These are phyloP conservation scores for Leccinum subgranulosum DNA, from an alignment of 768 basidiomycete species.

Conservation along the genomic window DNA sequence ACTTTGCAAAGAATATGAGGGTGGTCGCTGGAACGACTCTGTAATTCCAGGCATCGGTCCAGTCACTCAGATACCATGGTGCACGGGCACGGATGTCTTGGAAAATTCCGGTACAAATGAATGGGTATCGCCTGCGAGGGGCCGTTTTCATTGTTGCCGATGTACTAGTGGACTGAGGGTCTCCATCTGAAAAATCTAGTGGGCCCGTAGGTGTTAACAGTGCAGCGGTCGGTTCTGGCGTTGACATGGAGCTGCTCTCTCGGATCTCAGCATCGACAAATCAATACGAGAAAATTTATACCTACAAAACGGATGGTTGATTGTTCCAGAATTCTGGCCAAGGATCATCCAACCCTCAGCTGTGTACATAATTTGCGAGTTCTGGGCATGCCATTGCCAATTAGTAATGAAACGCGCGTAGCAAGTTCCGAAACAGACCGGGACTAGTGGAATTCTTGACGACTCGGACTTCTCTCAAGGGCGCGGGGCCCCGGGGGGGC, in stretches of 20 bases:
- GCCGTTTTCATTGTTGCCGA: slow-evolving; percentile 1
- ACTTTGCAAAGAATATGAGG: slow-evolving; percentile 86
- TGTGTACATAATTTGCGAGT: not conserved
- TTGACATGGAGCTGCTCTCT: not conserved
- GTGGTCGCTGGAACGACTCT: slow-evolving; percentile 84
- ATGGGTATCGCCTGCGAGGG: not conserved
- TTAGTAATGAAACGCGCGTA: not conserved
- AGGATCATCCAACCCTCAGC: not conserved
- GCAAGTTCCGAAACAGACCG: not conserved
- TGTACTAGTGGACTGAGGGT: slow-evolving; percentile 1
- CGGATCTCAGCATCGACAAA: not conserved
- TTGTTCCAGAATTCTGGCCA: not conserved
- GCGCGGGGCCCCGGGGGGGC: not conserved
- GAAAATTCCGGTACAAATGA: slow-evolving; percentile 57
- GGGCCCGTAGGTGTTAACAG: not conserved
- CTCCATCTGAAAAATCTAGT: not conserved
- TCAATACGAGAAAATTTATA: not conserved
- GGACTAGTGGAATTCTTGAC: not conserved
- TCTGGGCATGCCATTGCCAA: not conserved
- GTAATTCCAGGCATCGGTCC: slow-evolving; percentile 92
- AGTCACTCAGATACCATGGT: slow-evolving; percentile 84
- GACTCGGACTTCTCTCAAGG: not conserved
- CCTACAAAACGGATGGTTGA: not conserved
- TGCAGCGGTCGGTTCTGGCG: not conserved
- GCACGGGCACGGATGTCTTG: slow-evolving; percentile 66